Percentiles rank a stretch among this genome's conserved stretches.
These are phyloP conservation scores for Ophiognomonia clavigignenti-juglandacearum DNA, from an alignment of 2,329 filamentous ascomycete species.

Conservation along the genomic window DNA sequence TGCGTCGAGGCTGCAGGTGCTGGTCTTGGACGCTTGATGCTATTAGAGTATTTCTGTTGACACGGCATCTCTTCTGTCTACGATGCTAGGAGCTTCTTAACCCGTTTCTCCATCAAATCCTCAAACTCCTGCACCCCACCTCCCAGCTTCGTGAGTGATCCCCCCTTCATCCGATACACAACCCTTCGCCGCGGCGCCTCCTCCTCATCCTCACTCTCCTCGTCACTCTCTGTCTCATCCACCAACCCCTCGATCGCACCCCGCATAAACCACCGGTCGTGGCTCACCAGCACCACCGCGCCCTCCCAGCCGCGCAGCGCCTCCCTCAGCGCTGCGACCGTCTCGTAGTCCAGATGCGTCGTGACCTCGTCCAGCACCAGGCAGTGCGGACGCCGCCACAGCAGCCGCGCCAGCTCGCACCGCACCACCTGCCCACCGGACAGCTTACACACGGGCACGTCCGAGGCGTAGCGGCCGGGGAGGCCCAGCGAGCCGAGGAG, in stretches of 20 bases:
- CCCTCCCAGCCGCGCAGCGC: conserved; percentile 66
- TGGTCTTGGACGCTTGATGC: conserved; percentile 30
- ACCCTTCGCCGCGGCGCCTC: conserved; percentile 39
- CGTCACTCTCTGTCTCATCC: conserved; percentile 37
- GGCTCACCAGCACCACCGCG: conserved; percentile 71
- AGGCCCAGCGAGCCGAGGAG: conserved; percentile 67
- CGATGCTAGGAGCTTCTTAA: conserved; percentile 35
- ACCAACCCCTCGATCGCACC: conserved; percentile 62
- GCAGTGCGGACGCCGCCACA: conserved; percentile 65
- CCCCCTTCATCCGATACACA: conserved; percentile 57
- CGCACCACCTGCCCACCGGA: conserved; percentile 75
- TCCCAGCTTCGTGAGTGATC: conserved; percentile 49
- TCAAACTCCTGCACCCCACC: conserved; percentile 64
- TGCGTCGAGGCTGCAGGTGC: conserved; percentile 35
- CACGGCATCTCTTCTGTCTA: too few relatives aligned
- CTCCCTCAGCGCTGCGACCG: conserved; percentile 64
- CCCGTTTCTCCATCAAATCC: conserved; percentile 54
- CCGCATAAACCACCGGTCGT: conserved; percentile 78
- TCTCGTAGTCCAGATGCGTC: conserved; percentile 81
- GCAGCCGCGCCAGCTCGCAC: conserved; percentile 60
- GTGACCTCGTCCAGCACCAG: conserved; percentile 78
- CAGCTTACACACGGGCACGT: conserved; percentile 67
- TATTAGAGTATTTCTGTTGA: too few relatives aligned
- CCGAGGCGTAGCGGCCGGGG: conserved; percentile 63
- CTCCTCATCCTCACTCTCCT: conserved; percentile 40